A percentile compares a stretch with the other conserved stretches of the same genome.
Conservation (phyloP, 2,329 filamentous ascomycete genomes). For the Fusarium setosum region DNA sequence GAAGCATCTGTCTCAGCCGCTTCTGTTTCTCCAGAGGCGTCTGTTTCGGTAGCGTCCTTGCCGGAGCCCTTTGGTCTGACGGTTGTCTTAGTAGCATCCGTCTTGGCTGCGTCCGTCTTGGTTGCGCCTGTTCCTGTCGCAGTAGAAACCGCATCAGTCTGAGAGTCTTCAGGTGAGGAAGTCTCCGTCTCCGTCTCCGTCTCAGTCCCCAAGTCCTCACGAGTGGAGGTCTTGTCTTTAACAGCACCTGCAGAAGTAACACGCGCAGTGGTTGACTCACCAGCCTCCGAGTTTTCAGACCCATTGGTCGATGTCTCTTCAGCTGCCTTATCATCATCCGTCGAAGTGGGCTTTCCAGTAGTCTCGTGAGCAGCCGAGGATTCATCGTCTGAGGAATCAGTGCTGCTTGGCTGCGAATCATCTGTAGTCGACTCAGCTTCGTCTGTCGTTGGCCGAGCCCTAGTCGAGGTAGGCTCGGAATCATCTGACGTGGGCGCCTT, state of each 20-base stretch:
- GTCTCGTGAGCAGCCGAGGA: background rate
- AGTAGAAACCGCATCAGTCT: constrained; percentile 23
- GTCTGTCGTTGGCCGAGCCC: background rate
- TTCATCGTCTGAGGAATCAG: background rate
- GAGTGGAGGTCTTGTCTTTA: constrained; percentile 7
- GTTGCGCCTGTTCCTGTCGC: constrained; percentile 16
- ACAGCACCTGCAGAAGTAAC: background rate
- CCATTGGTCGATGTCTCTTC: constrained; percentile 31
- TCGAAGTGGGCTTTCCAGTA: constrained; percentile 14
- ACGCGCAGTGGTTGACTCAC: constrained; percentile 26
- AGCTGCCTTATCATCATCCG: background rate
- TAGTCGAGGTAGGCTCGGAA: background rate
- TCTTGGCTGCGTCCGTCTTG: background rate
- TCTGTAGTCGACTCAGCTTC: constrained; percentile 11
- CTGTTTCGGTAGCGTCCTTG: background rate
- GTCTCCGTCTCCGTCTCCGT: background rate
- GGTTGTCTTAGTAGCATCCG: constrained; percentile 4
- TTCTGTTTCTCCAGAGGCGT: constrained; percentile 2
- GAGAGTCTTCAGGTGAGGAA: background rate
- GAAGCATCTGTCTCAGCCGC: constrained; percentile 5
- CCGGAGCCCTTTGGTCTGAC: background rate
- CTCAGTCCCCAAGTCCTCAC: constrained; percentile 7
- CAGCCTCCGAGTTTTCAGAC: constrained; percentile 33
- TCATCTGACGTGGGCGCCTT: constrained; percentile 3
- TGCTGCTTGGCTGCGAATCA: constrained; percentile 20